Base-by-base conservation (phyloP, 164 flowering plant species). In the Aristolochia contorta region DNA sequence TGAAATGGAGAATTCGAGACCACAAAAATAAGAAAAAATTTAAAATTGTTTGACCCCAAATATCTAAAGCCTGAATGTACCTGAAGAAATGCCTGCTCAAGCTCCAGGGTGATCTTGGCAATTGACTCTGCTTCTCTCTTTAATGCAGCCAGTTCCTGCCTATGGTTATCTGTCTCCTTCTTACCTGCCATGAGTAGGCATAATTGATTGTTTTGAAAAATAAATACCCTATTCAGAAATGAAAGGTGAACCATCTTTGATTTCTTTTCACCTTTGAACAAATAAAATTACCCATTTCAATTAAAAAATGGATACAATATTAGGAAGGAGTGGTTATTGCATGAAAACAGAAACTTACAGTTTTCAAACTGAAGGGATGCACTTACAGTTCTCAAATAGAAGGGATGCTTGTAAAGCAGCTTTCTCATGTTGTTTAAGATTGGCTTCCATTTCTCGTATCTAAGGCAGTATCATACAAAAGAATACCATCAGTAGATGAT, bases 51-150 rank as follows among this genome's bases (percentile, higher is more conserved):
- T 12, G 16, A 12, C 4, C 32, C 10, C 18, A 16, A 1, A 56
- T 30, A 1, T 54, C 16, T 2, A 30, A 56, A 56, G 19, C 12
- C 2, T n/a, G 10, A 16, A 6, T 4, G 9, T 24, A 66, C 69
- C 96, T 89, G 80, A 63, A 78, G 81, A 78, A 93, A 93, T 61
- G 74, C 86, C 60, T 77, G 67, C 41, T 67, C 75, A 62, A 90
- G 85, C 65, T 80, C 92, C 56, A 89, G 82, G 62, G 96, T 90
- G 37, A 93, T 79, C 63, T 52, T 27, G 16, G 92, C 91, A 72
- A 93, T 69, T 49, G 87, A 82, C 75, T 90, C 95, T 54, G 99
- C 97, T 61, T 77, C 67, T 70, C 70, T 73, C 77, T 84, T 90
- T 43, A 94, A 89, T 61, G 62, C 76, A 52, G 63, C 13, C 37